phyloP scores from a whole-genome alignment of 2,329 filamentous ascomycete species.

The Akanthomyces dipterigenus region DNA sequence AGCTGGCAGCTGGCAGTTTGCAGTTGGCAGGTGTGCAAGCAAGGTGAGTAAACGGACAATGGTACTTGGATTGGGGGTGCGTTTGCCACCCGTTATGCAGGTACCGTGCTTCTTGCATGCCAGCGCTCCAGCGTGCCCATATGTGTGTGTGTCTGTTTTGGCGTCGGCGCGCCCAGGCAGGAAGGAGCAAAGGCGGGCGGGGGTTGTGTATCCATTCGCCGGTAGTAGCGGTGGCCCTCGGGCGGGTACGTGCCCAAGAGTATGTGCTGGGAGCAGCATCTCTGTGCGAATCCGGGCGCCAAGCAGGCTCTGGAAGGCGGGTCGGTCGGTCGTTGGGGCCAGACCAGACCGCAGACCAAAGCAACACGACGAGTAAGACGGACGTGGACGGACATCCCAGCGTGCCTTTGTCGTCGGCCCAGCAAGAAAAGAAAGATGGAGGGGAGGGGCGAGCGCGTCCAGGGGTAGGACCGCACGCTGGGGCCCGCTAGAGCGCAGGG shows the following conservation, averaged over 20 bases:
- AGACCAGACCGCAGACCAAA: background rate
- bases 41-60: background rate
- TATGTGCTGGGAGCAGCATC: no score
- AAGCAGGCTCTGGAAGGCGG: slow-evolving; percentile 4
- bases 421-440: background rate
- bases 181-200: background rate
- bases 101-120: background rate
- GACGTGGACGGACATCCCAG: no score
- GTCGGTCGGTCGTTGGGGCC: background rate
- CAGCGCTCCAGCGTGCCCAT: no score
- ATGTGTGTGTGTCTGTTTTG: no score
- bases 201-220: background rate
- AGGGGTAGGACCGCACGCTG: no score
- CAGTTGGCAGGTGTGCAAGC: background rate
- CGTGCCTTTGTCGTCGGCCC: no score
- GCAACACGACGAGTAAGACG: background rate
- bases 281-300: background rate
- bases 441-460: no score
- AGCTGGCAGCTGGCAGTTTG: background rate
- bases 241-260: background rate
- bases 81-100: background rate
- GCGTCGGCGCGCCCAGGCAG: background rate
- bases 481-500: background rate
- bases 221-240: background rate
- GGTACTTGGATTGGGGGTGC: background rate